These are phyloP conservation scores for Infundibulicybe gibba DNA, from an alignment of 768 basidiomycete species.

Conservation along the genomic window DNA sequence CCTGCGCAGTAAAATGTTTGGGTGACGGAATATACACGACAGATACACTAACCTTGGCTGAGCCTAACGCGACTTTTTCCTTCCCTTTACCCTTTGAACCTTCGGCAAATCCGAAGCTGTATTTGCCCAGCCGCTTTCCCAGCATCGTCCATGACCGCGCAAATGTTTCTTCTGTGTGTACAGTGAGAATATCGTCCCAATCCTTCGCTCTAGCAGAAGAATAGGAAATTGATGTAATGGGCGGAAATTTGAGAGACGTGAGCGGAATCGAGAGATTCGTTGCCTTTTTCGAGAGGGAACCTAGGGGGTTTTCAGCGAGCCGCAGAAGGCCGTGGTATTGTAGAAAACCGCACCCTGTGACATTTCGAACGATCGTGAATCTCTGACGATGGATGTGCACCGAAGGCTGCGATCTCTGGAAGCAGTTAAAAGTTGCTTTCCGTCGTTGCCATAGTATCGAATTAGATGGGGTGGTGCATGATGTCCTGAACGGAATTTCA, in stretches of 20 bases:
- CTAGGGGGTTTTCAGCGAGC: slow-evolving; percentile 27
- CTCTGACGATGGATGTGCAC: slow-evolving; percentile 89
- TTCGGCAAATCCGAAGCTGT: slow-evolving; percentile 61
- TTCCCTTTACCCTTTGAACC: slow-evolving; percentile 45
- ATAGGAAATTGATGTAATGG: slow-evolving; percentile 74
- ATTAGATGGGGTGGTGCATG: slow-evolving; percentile 88
- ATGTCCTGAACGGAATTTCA: slow-evolving; percentile 93
- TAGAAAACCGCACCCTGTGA: slow-evolving; percentile 69
- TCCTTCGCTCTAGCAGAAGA: slow-evolving; percentile 84
- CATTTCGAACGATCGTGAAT: slow-evolving; percentile 91
- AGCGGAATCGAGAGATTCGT: slow-evolving; percentile 73
- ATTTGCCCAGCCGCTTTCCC: slow-evolving; percentile 77
- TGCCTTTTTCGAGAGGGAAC: slow-evolving; percentile 82
- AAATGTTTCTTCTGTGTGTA: slow-evolving; percentile 77
- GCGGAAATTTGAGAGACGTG: slow-evolving; percentile 79
- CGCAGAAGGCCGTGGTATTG: neutral
- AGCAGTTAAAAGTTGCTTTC: slow-evolving; percentile 88
- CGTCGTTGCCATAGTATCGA: slow-evolving; percentile 95
- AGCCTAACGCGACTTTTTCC: slow-evolving; percentile 43
- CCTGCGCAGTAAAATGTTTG: slow-evolving; percentile 32
- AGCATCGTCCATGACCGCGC: slow-evolving; percentile 88
- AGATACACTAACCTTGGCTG: slow-evolving; percentile 58
- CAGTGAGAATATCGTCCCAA: slow-evolving; percentile 97
- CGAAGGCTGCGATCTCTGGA: slow-evolving; percentile 87
- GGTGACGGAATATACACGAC: neutral